Conservation (phyloP, 768 basidiomycete species). For the Aureoboletus auriporus region DNA sequence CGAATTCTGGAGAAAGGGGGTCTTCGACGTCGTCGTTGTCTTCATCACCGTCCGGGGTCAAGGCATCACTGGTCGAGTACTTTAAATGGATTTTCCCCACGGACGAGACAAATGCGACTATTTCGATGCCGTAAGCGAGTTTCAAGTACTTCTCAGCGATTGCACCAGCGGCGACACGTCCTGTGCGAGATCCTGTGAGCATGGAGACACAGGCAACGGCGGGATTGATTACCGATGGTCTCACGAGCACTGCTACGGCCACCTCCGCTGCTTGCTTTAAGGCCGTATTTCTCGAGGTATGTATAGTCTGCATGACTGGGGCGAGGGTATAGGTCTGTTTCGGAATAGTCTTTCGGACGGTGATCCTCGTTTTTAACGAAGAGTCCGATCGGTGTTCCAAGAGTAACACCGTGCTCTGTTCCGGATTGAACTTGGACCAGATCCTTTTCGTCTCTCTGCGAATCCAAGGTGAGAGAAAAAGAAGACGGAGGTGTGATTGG, state of each 20-base stretch:
- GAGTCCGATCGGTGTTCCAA: slow-evolving; percentile 97
- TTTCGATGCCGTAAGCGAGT: slow-evolving; percentile 83
- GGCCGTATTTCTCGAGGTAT: slow-evolving; percentile 94
- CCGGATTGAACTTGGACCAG: slow-evolving; percentile 92
- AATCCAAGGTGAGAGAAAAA: slow-evolving; percentile 1
- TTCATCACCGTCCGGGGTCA: slow-evolving; percentile 42
- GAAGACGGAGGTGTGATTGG: background rate
- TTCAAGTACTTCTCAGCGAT: slow-evolving; percentile 97
- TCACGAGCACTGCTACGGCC: slow-evolving; percentile 94
- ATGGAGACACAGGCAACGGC: background rate
- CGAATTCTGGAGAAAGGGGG: slow-evolving; percentile 78
- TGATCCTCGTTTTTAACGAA: slow-evolving; percentile 98
- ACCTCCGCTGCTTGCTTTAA: slow-evolving; percentile 97
- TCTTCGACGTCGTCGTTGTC: slow-evolving; percentile 67
- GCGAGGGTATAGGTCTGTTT: slow-evolving; percentile 95
- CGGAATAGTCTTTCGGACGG: slow-evolving; percentile 95
- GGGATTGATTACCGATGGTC: slow-evolving; percentile 69
- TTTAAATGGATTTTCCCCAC: slow-evolving; percentile 85
- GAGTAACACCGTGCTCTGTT: slow-evolving; percentile 87
- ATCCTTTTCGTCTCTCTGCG: slow-evolving; percentile 92
- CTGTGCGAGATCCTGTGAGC: slow-evolving; percentile 34
- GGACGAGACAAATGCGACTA: slow-evolving; percentile 94
- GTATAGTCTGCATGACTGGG: slow-evolving; percentile 98
- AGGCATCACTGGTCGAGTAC: slow-evolving; percentile 43
- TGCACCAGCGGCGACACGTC: slow-evolving; percentile 95